Evolutionary conservation across 352 stramenopile species (phyloP), one percentile per base, ranked within the genome.

Genomic region (Phytophthora syringae): DNA sequence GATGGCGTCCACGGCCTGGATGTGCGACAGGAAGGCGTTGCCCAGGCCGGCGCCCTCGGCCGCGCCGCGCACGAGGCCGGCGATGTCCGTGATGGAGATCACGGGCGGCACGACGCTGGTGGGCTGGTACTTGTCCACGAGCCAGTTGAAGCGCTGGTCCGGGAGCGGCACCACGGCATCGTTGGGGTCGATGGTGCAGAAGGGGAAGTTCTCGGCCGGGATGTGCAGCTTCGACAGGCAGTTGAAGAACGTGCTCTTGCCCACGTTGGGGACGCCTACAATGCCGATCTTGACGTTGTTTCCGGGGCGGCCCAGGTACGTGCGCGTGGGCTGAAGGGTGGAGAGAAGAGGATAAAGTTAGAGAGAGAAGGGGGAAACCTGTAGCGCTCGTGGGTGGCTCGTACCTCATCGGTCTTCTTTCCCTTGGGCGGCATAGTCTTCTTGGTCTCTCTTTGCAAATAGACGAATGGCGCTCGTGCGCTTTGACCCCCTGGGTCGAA

Each of bases 231-330:
- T 97, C 24, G 91, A 97, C 60, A 99, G 69, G 28, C 96, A 98
- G 89, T 99, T 99, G 87, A 99, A 99, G 44, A 99, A 93, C 20
- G 97, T 99, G 22, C 86, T 98, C 82, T 99, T 99, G 70, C 98
- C 98, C 27, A 99, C 98, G 82, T 99, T 99, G 16, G 98, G 98
- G n/a, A 99, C 77, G 37, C 97, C 97, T 51, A 99, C 98, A 58
- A 99, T 99, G 43, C 97, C 97, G 60, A 98, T 99, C 82, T 99
- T 98, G 48, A 99, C 91, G 66, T 99, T 99, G 84, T 95, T 95
- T 43, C 79, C 77, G 12, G 88, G 88, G 18, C 88, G 88, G 40
- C 88, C 88, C 52, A 96, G 79, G 76, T 96, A 96, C 67, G 88
- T 81, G 51, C 76, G 78, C 51, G 79, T 78, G 24, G 75, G 59